Evolutionary conservation across 1,139 yeast genomes (phyloP).

Genomic region (Geotrichum aggregatum): DNA sequence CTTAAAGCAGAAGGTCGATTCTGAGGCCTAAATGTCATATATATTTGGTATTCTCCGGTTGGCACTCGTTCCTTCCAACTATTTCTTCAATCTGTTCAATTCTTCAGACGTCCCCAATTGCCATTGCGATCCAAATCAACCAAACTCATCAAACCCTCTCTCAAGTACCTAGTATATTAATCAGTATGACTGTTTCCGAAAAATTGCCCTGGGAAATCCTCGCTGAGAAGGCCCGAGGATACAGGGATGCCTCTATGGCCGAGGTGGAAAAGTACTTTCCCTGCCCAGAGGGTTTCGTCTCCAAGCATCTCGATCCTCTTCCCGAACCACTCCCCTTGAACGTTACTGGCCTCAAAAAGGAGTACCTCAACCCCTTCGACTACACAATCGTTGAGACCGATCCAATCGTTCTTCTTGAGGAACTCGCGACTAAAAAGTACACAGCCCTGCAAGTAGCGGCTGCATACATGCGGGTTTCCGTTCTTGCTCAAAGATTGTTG

Average conservation of each 20-base stretch:
- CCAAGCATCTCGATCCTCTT: slow-evolving; percentile 27
- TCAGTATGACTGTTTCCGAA: too few relatives aligned
- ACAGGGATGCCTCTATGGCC: slow-evolving; percentile 33
- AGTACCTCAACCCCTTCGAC: slow-evolving; percentile 30
- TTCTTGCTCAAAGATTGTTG: slow-evolving; percentile 55
- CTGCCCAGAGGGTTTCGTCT: slow-evolving; percentile 25
- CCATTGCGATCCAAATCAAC: too few relatives aligned
- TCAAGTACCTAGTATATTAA: too few relatives aligned
- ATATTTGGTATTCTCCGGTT: too few relatives aligned
- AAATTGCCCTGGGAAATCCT: background rate
- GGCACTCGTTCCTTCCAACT: too few relatives aligned
- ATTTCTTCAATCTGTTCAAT: too few relatives aligned
- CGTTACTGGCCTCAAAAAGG: slow-evolving; percentile 30
- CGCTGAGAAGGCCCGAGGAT: slow-evolving; percentile 12
- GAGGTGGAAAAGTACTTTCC: slow-evolving; percentile 31
- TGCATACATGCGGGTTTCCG: slow-evolving; percentile 57
- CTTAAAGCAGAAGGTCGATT: too few relatives aligned
- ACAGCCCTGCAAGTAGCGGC: slow-evolving; percentile 45
- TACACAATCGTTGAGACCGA: slow-evolving; percentile 32
- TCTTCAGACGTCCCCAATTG: too few relatives aligned
- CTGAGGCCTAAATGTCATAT: too few relatives aligned
- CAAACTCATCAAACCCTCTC: too few relatives aligned
- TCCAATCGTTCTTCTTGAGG: slow-evolving; percentile 37
- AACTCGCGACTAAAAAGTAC: slow-evolving; percentile 44
- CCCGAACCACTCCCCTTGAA: slow-evolving; percentile 33